Evolutionary conservation across 2,329 filamentous ascomycete genomes (phyloP).

Genomic region (Pestalotiopsis sp.): DNA sequence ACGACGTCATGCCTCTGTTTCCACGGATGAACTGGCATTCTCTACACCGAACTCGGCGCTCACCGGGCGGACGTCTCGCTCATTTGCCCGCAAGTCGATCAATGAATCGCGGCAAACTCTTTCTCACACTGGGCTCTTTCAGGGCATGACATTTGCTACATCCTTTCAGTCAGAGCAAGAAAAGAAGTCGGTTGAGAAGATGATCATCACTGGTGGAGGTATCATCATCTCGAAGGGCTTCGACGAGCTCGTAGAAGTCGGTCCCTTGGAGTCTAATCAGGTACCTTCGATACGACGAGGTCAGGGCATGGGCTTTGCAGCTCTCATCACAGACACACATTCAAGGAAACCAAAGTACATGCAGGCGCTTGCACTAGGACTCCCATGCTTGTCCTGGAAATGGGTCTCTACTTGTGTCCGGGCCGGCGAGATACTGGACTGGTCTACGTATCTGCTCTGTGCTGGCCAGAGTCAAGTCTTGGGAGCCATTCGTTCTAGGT

Average conservation of each 20-base stretch:
- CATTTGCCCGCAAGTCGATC: constrained; percentile 13
- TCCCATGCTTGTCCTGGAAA: constrained; percentile 81
- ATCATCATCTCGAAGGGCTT: constrained; percentile 75
- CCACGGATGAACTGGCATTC: constrained; percentile 50
- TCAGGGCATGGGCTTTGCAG: constrained; percentile 71
- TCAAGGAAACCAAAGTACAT: constrained; percentile 90
- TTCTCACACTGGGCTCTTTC: constrained; percentile 55
- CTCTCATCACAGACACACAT: constrained; percentile 83
- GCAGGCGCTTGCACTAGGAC: constrained; percentile 85
- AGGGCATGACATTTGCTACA: constrained; percentile 85
- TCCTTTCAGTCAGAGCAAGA: constrained; percentile 56
- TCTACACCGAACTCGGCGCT: constrained; percentile 37
- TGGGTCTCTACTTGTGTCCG: constrained; percentile 79
- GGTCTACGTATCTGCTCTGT: constrained; percentile 81
- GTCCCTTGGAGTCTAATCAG: constrained; percentile 41
- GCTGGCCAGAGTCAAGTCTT: constrained; percentile 80
- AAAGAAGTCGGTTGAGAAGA: constrained; percentile 54
- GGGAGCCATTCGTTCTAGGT: constrained; percentile 75
- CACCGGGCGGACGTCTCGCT: constrained; percentile 23
- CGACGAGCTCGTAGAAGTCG: constrained; percentile 72
- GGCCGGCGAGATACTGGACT: constrained; percentile 66
- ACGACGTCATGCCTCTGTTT: constrained; percentile 39
- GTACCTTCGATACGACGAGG: constrained; percentile 50
- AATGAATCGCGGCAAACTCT: not conserved
- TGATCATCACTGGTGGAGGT: constrained; percentile 74